Conservation (phyloP, 495 filamentous ascomycete species). For the Lasiosphaeria hispida region DNA sequence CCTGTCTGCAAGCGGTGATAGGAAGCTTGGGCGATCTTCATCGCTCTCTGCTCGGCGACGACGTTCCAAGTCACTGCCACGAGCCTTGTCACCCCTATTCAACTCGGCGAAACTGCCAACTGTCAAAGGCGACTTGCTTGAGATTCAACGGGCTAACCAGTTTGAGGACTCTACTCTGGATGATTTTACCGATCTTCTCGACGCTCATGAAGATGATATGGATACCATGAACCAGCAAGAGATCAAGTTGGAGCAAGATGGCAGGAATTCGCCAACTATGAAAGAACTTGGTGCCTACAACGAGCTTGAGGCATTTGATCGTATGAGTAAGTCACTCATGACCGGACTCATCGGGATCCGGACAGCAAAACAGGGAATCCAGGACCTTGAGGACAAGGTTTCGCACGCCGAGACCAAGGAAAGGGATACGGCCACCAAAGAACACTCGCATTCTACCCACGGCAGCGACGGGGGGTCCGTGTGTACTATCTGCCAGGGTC, state of each 20-base stretch:
- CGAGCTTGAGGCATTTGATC: slow-evolving; percentile 53
- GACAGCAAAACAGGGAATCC: slow-evolving; percentile 64
- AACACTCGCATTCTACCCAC: slow-evolving; percentile 13
- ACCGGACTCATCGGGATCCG: slow-evolving; percentile 62
- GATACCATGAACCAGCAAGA: neutral
- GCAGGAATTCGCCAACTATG: slow-evolving; percentile 24
- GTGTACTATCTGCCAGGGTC: slow-evolving; percentile 18
- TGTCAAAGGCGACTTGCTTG: slow-evolving; percentile 49
- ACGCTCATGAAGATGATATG: slow-evolving; percentile 19
- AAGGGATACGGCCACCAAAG: neutral
- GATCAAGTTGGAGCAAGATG: slow-evolving; percentile 6
- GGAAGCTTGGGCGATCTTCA: slow-evolving; percentile 23
- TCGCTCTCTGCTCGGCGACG: slow-evolving; percentile 27
- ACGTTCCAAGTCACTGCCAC: slow-evolving; percentile 33
- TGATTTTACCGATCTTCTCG: slow-evolving; percentile 44
- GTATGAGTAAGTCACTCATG: slow-evolving; percentile 58
- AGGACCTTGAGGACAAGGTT: slow-evolving; percentile 62
- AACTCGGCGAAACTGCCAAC: slow-evolving; percentile 49
- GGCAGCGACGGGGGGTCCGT: neutral
- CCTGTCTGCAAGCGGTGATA: slow-evolving; percentile 20
- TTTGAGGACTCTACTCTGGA: slow-evolving; percentile 56
- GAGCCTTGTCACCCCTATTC: slow-evolving; percentile 35
- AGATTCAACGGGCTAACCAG: slow-evolving; percentile 45
- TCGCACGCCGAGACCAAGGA: slow-evolving; percentile 38
- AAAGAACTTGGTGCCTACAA: slow-evolving; percentile 25